Percentiles rank a stretch among this genome's conserved stretches.
Evolutionary conservation across 805 yeast species (phyloP).

Genomic region (Hanseniaspora occidentalis): DNA sequence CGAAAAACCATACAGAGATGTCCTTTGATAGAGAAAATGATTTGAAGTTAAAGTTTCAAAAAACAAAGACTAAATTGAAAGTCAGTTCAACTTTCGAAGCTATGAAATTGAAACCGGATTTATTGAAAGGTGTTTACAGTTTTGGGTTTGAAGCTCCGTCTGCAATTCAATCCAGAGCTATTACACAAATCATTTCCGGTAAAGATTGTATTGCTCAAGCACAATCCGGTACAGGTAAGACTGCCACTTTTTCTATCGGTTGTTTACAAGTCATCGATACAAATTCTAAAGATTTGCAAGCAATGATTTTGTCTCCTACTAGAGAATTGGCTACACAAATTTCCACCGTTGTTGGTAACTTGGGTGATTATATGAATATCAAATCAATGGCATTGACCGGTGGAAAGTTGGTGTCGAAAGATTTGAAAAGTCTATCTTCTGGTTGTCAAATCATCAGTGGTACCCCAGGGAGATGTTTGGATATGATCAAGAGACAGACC

Average conservation of each 20-base stretch:
- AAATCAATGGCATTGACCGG: constrained; percentile 90
- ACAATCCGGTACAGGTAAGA: constrained; percentile 97
- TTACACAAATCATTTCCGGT: constrained; percentile 84
- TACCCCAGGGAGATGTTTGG: constrained; percentile 92
- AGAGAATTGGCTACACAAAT: constrained; percentile 93
- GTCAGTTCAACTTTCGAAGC: constrained; percentile 57
- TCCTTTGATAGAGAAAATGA: constrained; percentile 46
- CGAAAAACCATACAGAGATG: no score
- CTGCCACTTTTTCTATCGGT: constrained; percentile 96
- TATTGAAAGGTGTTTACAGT: constrained; percentile 55
- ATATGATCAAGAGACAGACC: constrained; percentile 76
- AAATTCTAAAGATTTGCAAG: constrained; percentile 66
- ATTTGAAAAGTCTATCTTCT: constrained; percentile 51
- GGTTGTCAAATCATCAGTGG: constrained; percentile 93
- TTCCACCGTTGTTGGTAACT: constrained; percentile 70
- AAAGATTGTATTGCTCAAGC: constrained; percentile 96
- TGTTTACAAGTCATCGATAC: constrained; percentile 79
- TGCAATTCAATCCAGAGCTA: constrained; percentile 94
- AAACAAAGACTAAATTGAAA: constrained; percentile 19
- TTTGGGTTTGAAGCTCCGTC: constrained; percentile 95
- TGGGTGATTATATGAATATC: constrained; percentile 81
- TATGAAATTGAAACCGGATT: constrained; percentile 53
- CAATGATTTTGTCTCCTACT: constrained; percentile 86
- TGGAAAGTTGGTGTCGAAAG: constrained; percentile 76
- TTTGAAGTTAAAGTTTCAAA: constrained; percentile 45